Base-by-base conservation (phyloP, 495 filamentous ascomycete species). In the Jackrogersella multiformis region DNA sequence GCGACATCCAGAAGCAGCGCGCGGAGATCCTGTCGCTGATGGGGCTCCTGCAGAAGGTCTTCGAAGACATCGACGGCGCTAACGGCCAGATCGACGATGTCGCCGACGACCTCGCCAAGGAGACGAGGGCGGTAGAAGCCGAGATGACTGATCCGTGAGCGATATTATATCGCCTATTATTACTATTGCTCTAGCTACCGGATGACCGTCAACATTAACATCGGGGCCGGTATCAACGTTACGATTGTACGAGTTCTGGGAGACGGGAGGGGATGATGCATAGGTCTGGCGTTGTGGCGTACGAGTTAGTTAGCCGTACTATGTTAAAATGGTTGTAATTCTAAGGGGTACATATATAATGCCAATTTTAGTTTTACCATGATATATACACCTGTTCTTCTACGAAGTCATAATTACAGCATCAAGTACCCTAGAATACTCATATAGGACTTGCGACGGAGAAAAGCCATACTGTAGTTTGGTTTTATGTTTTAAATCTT, bases 1-100 rank as follows among this genome's bases (percentile, higher is more conserved):
- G 81, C 52, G 84, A 83, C 18, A 81, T 96, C 2, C 79, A 84
- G 62, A 79, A 75, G 21, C 93, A 97, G 80, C 80, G 91, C 34
- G 76, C 80, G 39, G 92, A 96, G 75, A 92, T 96, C 58, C 88
- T 91, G 68, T 79, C 70, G 5, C 72, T 97, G 51, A 72, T 95
- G 34, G 78, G 71, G 4, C 80, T 83, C 9, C 80, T 95, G 21
- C 92, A 93, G 74, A 79, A 77, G 21, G 84, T 89, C 23, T 82
- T 94, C 42, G 77, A 79, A 20, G 92, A 95, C 77, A 72, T 96
- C 62, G 89, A 91, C 69, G 86, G 81, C 9, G 87, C 88, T 32
- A 87, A 84, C 36, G 75, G 78, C 46, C 68, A 81, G 65, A 72
- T 84, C 35, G 79, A 70, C 20, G 74, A 61, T 28, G 72, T 82